Percentiles rank a stretch among this genome's conserved stretches.
Conservation (phyloP, 805 yeast species). For the Starmera dryadoides region DNA sequence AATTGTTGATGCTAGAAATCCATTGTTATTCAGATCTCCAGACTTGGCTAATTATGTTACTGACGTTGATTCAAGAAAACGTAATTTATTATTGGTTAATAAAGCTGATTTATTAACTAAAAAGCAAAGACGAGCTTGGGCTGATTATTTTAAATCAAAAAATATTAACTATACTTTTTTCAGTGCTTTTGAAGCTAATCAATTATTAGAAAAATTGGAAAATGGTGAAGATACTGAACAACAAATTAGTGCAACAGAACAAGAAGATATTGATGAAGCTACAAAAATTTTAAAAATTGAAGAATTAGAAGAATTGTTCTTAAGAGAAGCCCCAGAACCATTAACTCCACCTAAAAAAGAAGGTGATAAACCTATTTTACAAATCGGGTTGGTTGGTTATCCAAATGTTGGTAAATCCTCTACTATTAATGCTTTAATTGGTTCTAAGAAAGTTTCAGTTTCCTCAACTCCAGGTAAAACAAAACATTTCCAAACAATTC, state of each 20-base stretch:
- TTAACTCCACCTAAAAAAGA: slow-evolving; percentile 39
- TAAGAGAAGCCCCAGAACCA: slow-evolving; percentile 71
- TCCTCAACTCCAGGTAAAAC: slow-evolving; percentile 99
- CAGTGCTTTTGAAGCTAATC: slow-evolving; percentile 84
- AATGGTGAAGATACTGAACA: slow-evolving; percentile 23
- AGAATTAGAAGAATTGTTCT: slow-evolving; percentile 76
- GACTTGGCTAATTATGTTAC: slow-evolving; percentile 82
- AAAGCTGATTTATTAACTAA: slow-evolving; percentile 84
- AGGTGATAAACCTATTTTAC: slow-evolving; percentile 58
- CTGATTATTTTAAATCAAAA: slow-evolving; percentile 62
- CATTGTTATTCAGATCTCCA: slow-evolving; percentile 78
- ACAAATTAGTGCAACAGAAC: background rate
- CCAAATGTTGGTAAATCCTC: slow-evolving; percentile 97
- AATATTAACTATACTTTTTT: slow-evolving; percentile 84
- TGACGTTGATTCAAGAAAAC: slow-evolving; percentile 69
- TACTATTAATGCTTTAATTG: slow-evolving; percentile 95
- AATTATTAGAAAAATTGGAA: slow-evolving; percentile 57
- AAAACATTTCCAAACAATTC: slow-evolving; percentile 95
- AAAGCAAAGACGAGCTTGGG: slow-evolving; percentile 81
- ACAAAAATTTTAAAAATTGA: slow-evolving; percentile 72
- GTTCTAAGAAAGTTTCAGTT: slow-evolving; percentile 96
- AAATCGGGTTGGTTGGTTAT: slow-evolving; percentile 95
- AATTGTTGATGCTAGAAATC: slow-evolving; percentile 96
- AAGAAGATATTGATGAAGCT: slow-evolving; percentile 32
- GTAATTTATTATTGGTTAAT: slow-evolving; percentile 78